Percentiles rank a stretch among this genome's conserved stretches.
Conservation (phyloP, 371 early-diverging fungal species). For the Mucor irregularis region DNA sequence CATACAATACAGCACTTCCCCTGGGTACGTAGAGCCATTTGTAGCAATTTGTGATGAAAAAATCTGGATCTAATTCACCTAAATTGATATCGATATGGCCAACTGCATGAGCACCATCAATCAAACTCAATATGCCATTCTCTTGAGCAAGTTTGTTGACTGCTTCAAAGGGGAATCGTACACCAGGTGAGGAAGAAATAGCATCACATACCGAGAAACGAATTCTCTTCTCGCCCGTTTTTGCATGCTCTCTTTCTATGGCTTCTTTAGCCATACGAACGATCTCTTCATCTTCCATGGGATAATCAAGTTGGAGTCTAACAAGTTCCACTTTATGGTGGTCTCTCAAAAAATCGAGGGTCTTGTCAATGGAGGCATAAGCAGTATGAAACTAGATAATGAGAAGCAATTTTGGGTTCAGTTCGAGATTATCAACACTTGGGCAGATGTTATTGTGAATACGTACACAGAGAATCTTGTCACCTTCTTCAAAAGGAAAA, state of each 20-base stretch:
- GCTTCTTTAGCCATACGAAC: constrained; percentile 28
- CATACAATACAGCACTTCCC: constrained; percentile 61
- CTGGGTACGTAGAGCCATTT: constrained; percentile 74
- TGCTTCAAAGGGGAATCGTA: constrained; percentile 56
- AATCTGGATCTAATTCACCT: constrained; percentile 56
- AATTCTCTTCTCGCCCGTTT: constrained; percentile 22
- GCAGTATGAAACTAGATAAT: constrained; percentile 25
- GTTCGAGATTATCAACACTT: too few relatives aligned
- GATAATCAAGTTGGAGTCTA: constrained; percentile 24
- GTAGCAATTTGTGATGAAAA: constrained; percentile 68
- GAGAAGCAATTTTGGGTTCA: too few relatives aligned
- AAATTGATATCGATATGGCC: constrained; percentile 66
- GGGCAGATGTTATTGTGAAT: too few relatives aligned
- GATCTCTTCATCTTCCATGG: constrained; percentile 29
- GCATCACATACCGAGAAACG: constrained; percentile 56
- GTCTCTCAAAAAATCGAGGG: constrained; percentile 31
- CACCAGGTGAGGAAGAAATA: constrained; percentile 54
- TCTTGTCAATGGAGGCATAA: constrained; percentile 32
- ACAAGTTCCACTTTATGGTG: constrained; percentile 30
- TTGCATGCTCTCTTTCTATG: constrained; percentile 30
- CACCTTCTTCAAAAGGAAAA: constrained; percentile 39
- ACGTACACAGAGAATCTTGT: constrained; percentile 32
- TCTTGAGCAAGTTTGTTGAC: constrained; percentile 46
- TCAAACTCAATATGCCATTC: constrained; percentile 53
- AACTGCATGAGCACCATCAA: constrained; percentile 71